These are phyloP conservation scores for Botrytis cinerea DNA, from an alignment of 2,329 filamentous ascomycete species.

Conservation along the genomic window DNA sequence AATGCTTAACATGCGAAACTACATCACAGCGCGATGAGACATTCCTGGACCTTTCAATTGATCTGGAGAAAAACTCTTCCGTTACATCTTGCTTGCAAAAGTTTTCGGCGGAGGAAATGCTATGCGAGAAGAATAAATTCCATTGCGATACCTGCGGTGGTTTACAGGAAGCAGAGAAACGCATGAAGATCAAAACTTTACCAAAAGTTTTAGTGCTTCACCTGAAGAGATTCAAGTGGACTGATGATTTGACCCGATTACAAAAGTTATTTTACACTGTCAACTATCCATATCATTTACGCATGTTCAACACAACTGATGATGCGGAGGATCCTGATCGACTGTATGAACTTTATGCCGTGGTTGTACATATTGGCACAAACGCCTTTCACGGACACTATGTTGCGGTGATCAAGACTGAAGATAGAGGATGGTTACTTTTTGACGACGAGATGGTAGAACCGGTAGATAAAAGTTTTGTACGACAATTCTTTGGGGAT, in stretches of 20 bases:
- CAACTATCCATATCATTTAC: conserved; percentile 93
- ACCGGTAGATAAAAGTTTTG: conserved; percentile 94
- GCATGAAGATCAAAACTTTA: conserved; percentile 97
- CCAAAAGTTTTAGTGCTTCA: conserved; percentile 91
- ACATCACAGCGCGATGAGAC: conserved; percentile 93
- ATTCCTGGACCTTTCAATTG: conserved; percentile 93
- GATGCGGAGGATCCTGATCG: conserved; percentile 93
- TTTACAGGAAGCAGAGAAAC: conserved; percentile 94
- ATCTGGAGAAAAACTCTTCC: conserved; percentile 91
- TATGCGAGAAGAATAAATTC: conserved; percentile 98
- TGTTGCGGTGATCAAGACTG: conserved; percentile 95
- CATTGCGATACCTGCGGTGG: conserved; percentile 97
- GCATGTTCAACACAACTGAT: conserved; percentile 80
- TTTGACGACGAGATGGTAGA: conserved; percentile 99
- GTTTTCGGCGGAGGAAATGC: conserved; percentile 97
- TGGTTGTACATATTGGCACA: conserved; percentile 95
- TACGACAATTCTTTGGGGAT: conserved; percentile 96
- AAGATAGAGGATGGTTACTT: conserved; percentile 91
- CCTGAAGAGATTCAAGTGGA: conserved; percentile 97
- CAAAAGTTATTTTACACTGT: conserved; percentile 97
- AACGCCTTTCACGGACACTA: conserved; percentile 98
- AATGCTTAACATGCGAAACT: conserved; percentile 94
- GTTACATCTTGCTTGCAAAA: conserved; percentile 94
- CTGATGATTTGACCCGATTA: conserved; percentile 87
- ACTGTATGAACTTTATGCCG: conserved; percentile 93